A percentile compares a stretch with the other conserved stretches of the same genome.
Conservation (phyloP, 805 yeast genomes). For the Komagataella phaffii region DNA sequence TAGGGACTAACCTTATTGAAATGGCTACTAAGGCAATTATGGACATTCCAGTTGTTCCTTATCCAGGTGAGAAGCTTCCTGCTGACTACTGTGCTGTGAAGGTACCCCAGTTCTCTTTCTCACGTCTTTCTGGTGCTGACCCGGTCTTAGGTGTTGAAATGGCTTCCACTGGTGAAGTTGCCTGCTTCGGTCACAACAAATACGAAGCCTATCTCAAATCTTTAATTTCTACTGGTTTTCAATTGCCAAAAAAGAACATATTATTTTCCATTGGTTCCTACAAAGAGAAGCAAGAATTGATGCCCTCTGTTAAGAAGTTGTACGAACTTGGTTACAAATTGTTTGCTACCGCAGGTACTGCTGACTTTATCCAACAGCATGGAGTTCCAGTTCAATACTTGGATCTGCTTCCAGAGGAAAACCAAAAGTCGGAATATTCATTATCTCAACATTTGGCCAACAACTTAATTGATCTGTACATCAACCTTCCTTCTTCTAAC, state of each 20-base stretch:
- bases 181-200: conserved; percentile 90
- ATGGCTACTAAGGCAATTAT: conserved; percentile 93
- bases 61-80: conserved; percentile 82
- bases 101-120: conserved; percentile 96
- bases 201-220: conserved; percentile 96
- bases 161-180: conserved; percentile 99
- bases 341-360: conserved; percentile 98
- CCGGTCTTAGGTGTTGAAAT: conserved; percentile 97
- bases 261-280: conserved; percentile 89
- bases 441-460: conserved; percentile 93
- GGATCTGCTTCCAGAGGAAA: conserved; percentile 64
- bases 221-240: conserved; percentile 89
- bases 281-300: conserved; percentile 88
- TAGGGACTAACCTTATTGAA: conserved; percentile 91
- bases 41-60: conserved; percentile 79
- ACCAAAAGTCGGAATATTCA: conserved; percentile 86
- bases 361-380: conserved; percentile 94
- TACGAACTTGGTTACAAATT: conserved; percentile 77
- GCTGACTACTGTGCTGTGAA: conserved; percentile 91
- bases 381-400: conserved; percentile 88
- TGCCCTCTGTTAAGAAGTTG: conserved; percentile 76
- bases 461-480: conserved; percentile 89
- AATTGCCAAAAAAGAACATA: conserved; percentile 88
- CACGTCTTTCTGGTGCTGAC: conserved; percentile 94
- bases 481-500: conserved; percentile 93